phyloP scores from a whole-genome alignment of 208 protist genomes.

The Trichomonas vaginalis region DNA sequence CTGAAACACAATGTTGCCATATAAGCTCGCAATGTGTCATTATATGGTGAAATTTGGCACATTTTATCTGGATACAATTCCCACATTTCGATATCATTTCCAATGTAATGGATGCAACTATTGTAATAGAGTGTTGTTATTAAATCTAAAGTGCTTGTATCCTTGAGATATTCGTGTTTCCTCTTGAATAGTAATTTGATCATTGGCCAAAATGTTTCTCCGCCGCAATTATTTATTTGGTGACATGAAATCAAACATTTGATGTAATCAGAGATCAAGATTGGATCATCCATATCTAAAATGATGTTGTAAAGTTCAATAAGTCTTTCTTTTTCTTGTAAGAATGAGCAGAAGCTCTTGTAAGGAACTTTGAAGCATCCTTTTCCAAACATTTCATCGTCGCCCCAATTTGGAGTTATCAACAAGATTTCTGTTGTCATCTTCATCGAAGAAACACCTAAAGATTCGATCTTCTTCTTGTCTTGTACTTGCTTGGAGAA shows the following conservation, averaged over 20 bases:
- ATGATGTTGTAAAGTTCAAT: background rate
- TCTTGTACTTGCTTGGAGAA: background rate
- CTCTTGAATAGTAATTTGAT: background rate
- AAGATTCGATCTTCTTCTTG: background rate
- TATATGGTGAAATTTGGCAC: background rate
- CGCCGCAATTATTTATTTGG: background rate
- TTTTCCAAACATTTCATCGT: background rate
- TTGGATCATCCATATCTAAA: background rate
- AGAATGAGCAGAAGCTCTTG: background rate
- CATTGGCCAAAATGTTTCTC: background rate
- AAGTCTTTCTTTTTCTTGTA: background rate
- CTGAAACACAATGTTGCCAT: background rate
- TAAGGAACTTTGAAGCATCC: background rate
- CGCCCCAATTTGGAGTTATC: background rate
- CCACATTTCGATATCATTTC: background rate
- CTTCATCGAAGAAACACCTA: background rate
- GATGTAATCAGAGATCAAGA: background rate
- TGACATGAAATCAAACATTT: background rate
- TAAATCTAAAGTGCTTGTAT: background rate
- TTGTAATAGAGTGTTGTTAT: background rate
- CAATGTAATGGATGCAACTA: background rate
- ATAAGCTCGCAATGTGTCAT: background rate
- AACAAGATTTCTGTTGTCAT: background rate
- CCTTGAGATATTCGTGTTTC: background rate
- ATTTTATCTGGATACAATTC: background rate